phyloP scores from a whole-genome alignment of 1,139 yeast species.

The Meyerozyma guilliermondii region DNA sequence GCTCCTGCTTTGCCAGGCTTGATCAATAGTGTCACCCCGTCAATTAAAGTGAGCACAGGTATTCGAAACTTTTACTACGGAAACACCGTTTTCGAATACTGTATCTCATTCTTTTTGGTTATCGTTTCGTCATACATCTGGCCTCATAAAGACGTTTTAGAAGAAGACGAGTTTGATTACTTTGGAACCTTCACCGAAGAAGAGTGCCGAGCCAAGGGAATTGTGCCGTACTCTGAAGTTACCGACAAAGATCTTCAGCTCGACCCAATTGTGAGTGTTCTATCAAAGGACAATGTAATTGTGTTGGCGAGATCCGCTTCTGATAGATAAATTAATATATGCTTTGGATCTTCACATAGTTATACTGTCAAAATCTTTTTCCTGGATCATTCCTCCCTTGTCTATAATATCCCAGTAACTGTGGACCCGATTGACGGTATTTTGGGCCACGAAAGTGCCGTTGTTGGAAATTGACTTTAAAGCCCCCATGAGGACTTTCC shows the following conservation, averaged over 20 bases:
- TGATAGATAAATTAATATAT: not conserved
- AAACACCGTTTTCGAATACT: conserved; percentile 8
- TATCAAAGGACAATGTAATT: conserved; percentile 3
- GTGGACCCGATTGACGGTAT: conserved; percentile 6
- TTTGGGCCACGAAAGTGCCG: conserved; percentile 6
- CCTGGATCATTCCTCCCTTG: conserved; percentile 4
- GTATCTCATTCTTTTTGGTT: conserved; percentile 11
- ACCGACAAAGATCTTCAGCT: conserved; percentile 1
- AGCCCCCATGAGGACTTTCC: conserved; percentile 3
- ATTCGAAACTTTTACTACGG: conserved; percentile 8
- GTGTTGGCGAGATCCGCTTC: not conserved
- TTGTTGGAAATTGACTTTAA: conserved; percentile 3
- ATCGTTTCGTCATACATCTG: conserved; percentile 3
- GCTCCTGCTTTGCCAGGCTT: conserved; percentile 10
- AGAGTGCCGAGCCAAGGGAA: conserved; percentile 14
- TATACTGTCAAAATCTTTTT: conserved; percentile 7
- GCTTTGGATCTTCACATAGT: not conserved
- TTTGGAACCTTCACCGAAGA: conserved; percentile 16
- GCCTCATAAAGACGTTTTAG: conserved; percentile 8
- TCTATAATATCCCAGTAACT: conserved; percentile 5
- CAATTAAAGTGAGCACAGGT: conserved; percentile 5
- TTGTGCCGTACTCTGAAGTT: conserved; percentile 10
- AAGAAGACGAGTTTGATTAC: conserved; percentile 13
- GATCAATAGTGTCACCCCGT: conserved; percentile 21
- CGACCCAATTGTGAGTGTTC: conserved; percentile 2